These are phyloP conservation scores for Leucosporidium scottii DNA, from an alignment of 768 basidiomycete genomes.

Conservation along the genomic window DNA sequence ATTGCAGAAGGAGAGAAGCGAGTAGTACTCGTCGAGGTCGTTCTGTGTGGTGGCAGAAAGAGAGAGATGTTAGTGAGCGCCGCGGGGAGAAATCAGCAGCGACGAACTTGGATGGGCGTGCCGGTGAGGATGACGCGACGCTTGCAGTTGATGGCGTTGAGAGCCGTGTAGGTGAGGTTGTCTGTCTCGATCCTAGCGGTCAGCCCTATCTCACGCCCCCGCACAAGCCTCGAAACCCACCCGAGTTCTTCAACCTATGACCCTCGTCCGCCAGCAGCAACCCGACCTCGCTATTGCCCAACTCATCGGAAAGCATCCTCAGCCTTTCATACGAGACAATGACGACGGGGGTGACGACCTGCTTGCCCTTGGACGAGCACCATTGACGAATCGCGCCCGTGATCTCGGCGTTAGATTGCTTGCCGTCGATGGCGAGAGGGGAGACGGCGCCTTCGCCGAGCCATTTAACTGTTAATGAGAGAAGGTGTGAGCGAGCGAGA, in stretches of 20 bases:
- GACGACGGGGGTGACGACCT: slow-evolving; percentile 92
- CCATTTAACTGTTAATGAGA: slow-evolving; percentile 72
- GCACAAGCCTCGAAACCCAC: slow-evolving; percentile 46
- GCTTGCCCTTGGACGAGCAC: slow-evolving; percentile 80
- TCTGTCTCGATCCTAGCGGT: not conserved
- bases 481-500: not conserved
- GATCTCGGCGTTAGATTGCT: slow-evolving; percentile 74
- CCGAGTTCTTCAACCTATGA: slow-evolving; percentile 91
- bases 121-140: slow-evolving; percentile 85
- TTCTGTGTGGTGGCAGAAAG: slow-evolving; percentile 49
- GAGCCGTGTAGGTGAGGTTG: slow-evolving; percentile 44
- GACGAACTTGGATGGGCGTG: slow-evolving; percentile 68
- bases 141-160: slow-evolving; percentile 72
- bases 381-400: slow-evolving; percentile 74
- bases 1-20: slow-evolving; percentile 95
- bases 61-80: slow-evolving; percentile 58
- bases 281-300: slow-evolving; percentile 75
- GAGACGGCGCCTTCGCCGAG: slow-evolving; percentile 69
- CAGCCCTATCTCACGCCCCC: not conserved
- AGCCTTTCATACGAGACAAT: slow-evolving; percentile 97
- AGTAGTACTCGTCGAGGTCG: slow-evolving; percentile 86
- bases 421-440: slow-evolving; percentile 85
- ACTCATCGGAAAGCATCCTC: slow-evolving; percentile 65
- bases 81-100: slow-evolving; percentile 81
- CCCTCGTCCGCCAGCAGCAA: slow-evolving; percentile 95